Evolutionary conservation across 1,139 yeast genomes (phyloP).

Genomic region (Chernovozyma aurita): DNA sequence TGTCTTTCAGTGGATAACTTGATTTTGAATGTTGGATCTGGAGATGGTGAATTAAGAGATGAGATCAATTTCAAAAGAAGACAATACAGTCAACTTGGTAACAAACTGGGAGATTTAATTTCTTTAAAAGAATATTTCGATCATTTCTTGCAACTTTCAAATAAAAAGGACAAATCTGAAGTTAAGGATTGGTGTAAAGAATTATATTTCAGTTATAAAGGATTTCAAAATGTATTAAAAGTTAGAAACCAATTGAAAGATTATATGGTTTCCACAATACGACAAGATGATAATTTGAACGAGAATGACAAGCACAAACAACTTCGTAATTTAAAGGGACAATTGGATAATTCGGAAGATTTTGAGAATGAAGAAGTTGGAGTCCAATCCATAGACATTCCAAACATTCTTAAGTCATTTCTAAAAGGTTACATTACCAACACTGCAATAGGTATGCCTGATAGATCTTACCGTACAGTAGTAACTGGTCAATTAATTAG

Average conservation of each 20-base stretch:
- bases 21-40: slow-evolving; percentile 54
- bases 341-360: slow-evolving; percentile 18
- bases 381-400: slow-evolving; percentile 36
- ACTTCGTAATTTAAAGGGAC: slow-evolving; percentile 22
- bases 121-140: slow-evolving; percentile 77
- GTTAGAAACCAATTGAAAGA: slow-evolving; percentile 72
- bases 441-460: slow-evolving; percentile 94
- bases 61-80: slow-evolving; percentile 64
- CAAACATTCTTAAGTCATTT: slow-evolving; percentile 68
- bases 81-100: slow-evolving; percentile 64
- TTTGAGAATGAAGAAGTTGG: slow-evolving; percentile 17
- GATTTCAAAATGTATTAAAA: slow-evolving; percentile 70
- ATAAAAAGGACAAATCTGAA: slow-evolving; percentile 36
- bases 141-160: slow-evolving; percentile 47
- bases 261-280: slow-evolving; percentile 54
- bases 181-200: slow-evolving; percentile 81
- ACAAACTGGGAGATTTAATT: slow-evolving; percentile 74
- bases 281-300: slow-evolving; percentile 32
- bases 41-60: slow-evolving; percentile 76
- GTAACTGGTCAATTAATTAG: slow-evolving; percentile 75
- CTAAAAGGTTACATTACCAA: slow-evolving; percentile 77
- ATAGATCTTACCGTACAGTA: slow-evolving; percentile 84
- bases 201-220: slow-evolving; percentile 69
- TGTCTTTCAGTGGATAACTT: slow-evolving; percentile 92
- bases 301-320: slow-evolving; percentile 24